phyloP scores from a whole-genome alignment of 345 rosid genomes.

The Erucastrum elatum region DNA sequence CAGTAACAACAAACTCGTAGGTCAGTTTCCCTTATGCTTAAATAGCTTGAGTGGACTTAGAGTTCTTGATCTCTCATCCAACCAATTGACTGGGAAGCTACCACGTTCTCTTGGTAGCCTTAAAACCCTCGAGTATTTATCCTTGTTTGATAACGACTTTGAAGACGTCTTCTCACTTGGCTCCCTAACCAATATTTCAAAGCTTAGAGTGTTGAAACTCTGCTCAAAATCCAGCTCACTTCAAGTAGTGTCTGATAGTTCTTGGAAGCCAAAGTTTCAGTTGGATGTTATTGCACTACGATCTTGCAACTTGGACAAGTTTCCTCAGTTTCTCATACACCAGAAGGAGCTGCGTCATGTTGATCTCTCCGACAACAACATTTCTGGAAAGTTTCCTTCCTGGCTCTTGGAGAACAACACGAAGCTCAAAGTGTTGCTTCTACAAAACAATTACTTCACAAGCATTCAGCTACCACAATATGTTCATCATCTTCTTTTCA shows the following conservation, averaged over 20 bases:
- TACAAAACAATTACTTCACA: neutral
- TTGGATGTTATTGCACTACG: neutral
- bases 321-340: constrained; percentile 23
- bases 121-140: constrained; percentile 18
- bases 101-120: constrained; percentile 3
- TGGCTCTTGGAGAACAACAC: constrained; percentile 23
- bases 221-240: neutral
- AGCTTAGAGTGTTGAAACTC: constrained; percentile 9
- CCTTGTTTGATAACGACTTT: constrained; percentile 11
- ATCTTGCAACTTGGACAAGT: constrained; percentile 2
- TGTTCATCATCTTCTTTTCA: neutral
- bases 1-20: neutral
- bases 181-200: constrained; percentile 7
- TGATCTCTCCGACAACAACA: constrained; percentile 20
- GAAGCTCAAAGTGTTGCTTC: neutral
- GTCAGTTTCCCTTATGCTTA: constrained; percentile 3
- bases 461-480: constrained; percentile 12
- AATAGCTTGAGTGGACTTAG: neutral
- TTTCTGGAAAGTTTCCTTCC: constrained; percentile 7
- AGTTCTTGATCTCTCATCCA: constrained; percentile 29
- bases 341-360: constrained; percentile 14
- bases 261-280: constrained; percentile 21
- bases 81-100: constrained; percentile 6
- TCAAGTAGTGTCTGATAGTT: neutral
- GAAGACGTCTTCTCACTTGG: constrained; percentile 10